Evolutionary conservation across 2,329 filamentous ascomycete species (phyloP), one percentile per base, ranked within the genome.

Genomic region (Zymoseptoria pseudotritici): DNA sequence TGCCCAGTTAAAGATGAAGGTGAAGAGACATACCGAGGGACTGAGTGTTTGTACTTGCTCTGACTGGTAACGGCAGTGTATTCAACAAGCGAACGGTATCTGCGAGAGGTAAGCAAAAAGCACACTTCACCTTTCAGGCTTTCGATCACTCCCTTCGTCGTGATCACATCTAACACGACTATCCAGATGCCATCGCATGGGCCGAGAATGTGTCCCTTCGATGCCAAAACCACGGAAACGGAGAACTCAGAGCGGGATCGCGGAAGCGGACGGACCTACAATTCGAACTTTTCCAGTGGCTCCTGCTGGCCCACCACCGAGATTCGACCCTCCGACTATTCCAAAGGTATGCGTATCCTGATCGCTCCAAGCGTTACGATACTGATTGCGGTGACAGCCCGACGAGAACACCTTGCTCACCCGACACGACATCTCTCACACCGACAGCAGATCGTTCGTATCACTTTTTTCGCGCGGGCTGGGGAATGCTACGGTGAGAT

Each of bases 1-100:
- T 58, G 62, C 67, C 3, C 57, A 58, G n/a, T 55, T 69, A 42
- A 71, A 71, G 65, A 70, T 71, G 67, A 69, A 69, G 22, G 55
- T 63, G 29, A 57, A 17, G 22, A 26, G 13, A 7, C 22, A 53
- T 4, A 6, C 9, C 31, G 20, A 24, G n/a, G 17, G 1, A 17
- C 19, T 7, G 22, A 22, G 52, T 24, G 17, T 13, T 24, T 1
- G 24, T 1, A n/a, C 22, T 24, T 26, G 2, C 9, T 26, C 52
- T 53, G 52, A 53, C 22, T 1, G 2, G 22, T 53, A 0, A 26
- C 9, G 11, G 31, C 29, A 53, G 20, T 26, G 22, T 24, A 53
- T 56, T 53, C 19, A 24, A 36, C 42, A 56, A 19, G 29, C 56
- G n/a, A 63, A 56, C 24, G 65, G 65, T 31, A 61, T 58, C 55